phyloP scores from a whole-genome alignment of 2,329 filamentous ascomycete genomes.

The Botrytis squamosa region DNA sequence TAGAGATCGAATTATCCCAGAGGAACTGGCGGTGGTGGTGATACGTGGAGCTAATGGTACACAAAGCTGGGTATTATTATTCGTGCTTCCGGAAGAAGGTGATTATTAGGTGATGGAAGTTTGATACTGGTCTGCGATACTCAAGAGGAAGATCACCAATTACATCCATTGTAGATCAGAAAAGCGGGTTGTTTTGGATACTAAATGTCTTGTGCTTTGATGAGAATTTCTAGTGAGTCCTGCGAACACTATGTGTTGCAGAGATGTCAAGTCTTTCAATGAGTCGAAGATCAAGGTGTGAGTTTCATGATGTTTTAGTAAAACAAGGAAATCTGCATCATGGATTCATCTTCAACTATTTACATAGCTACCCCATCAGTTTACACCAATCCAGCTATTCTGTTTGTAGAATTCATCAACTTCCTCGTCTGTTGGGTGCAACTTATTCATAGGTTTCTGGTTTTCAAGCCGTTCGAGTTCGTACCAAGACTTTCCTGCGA shows the following conservation, averaged over 20 bases:
- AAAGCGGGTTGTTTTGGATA: no score
- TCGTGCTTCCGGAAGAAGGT: background rate
- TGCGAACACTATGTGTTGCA: no score
- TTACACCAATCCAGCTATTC: no score
- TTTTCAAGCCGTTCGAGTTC: background rate
- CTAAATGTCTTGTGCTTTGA: no score
- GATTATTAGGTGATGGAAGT: background rate
- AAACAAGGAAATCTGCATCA: background rate
- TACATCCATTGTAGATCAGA: background rate
- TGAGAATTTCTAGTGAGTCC: no score
- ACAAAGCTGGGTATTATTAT: background rate
- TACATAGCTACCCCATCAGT: background rate
- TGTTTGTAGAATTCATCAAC: background rate
- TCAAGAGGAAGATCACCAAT: background rate
- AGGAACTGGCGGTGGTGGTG: background rate
- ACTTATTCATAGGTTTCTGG: background rate
- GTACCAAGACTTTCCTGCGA: background rate
- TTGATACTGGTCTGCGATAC: background rate
- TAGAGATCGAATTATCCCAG: rapidly evolving
- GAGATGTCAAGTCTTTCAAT: background rate
- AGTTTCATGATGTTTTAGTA: background rate
- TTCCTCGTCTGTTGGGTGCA: background rate
- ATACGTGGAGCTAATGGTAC: background rate
- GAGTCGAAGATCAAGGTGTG: background rate
- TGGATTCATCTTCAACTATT: background rate